Percentiles rank a stretch among this genome's conserved stretches.
These are phyloP conservation scores for Macrocybe gigantea DNA, from an alignment of 768 basidiomycete species.

Conservation along the genomic window DNA sequence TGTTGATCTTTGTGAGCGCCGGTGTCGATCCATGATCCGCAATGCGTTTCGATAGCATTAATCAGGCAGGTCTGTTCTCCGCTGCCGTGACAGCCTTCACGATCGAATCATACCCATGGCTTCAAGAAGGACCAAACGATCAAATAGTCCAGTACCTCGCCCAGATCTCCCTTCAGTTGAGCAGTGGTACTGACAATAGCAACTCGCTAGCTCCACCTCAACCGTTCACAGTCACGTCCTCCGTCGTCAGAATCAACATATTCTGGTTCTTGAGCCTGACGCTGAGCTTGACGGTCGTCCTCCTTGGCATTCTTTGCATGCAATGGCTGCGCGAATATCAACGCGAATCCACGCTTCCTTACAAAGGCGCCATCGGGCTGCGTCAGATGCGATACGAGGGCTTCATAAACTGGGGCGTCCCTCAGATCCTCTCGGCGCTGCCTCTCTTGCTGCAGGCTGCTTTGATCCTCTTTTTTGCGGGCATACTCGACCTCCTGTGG, in stretches of 20 bases:
- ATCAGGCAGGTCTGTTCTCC: constrained; percentile 5
- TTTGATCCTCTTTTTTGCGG: constrained; percentile 16
- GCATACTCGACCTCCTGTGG: constrained; percentile 14
- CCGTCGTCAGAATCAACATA: constrained; percentile 9
- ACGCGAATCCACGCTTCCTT: constrained; percentile 3
- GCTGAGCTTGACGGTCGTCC: constrained; percentile 12
- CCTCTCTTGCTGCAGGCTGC: constrained; percentile 16
- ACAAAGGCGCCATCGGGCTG: constrained; percentile 7
- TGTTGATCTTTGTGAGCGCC: constrained; percentile 18
- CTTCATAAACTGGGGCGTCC: constrained; percentile 13
- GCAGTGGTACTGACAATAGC: neutral
- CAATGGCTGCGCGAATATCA: constrained; percentile 15
- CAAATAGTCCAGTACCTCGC: neutral
- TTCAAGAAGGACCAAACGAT: neutral
- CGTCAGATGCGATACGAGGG: constrained; percentile 13
- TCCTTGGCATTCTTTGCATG: constrained; percentile 13
- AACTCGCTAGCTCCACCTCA: neutral
- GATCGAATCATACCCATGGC: constrained; percentile 6
- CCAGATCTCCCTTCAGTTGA: neutral
- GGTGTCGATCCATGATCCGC: no score
- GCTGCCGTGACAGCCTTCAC: constrained; percentile 6
- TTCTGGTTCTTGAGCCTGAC: constrained; percentile 14
- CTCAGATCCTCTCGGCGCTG: constrained; percentile 10
- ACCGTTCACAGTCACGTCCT: neutral
- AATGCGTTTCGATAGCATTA: neutral